Percentiles rank a stretch among this genome's conserved stretches.
These are phyloP conservation scores for Melocanna baccifera DNA, from an alignment of 176 grass and related monocot species.

Conservation along the genomic window DNA sequence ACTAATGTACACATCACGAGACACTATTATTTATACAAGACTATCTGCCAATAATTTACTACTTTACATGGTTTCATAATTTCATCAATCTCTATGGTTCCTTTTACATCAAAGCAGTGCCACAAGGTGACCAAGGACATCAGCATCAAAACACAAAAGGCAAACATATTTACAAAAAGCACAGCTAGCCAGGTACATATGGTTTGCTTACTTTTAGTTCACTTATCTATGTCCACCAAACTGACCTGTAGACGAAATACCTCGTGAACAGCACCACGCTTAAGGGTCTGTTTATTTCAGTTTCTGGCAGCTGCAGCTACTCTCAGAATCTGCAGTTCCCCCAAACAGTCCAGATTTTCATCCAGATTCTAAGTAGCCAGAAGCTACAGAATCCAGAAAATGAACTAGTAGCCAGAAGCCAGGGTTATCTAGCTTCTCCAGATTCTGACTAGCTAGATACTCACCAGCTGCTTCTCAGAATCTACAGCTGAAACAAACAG, in stretches of 20 bases:
- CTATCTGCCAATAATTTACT: not conserved
- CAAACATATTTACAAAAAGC: constrained; percentile 32
- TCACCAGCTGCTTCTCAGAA: no score
- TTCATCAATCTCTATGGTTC: not conserved
- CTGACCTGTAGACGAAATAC: constrained; percentile 69
- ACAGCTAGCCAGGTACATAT: not conserved
- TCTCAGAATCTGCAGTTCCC: no score
- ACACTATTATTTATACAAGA: constrained; percentile 25
- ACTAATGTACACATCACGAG: not conserved
- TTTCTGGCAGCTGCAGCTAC: no score
- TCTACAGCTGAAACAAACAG: no score
- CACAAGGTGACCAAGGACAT: not conserved
- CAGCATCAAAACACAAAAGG: constrained; percentile 16
- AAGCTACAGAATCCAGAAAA: no score
- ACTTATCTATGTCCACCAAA: constrained; percentile 34
- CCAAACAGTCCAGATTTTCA: no score
- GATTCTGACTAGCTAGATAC: no score
- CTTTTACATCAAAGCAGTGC: constrained; percentile 29
- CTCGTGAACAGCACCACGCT: constrained; percentile 76
- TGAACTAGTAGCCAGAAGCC: no score
- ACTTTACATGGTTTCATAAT: constrained; percentile 12
- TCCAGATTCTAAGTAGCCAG: no score
- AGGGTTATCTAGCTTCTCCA: no score
- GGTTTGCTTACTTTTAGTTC: not conserved
- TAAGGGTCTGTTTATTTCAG: no score